Evolutionary conservation across 2,329 filamentous ascomycete species (phyloP).

Genomic region (Colletotrichum falcatum): DNA sequence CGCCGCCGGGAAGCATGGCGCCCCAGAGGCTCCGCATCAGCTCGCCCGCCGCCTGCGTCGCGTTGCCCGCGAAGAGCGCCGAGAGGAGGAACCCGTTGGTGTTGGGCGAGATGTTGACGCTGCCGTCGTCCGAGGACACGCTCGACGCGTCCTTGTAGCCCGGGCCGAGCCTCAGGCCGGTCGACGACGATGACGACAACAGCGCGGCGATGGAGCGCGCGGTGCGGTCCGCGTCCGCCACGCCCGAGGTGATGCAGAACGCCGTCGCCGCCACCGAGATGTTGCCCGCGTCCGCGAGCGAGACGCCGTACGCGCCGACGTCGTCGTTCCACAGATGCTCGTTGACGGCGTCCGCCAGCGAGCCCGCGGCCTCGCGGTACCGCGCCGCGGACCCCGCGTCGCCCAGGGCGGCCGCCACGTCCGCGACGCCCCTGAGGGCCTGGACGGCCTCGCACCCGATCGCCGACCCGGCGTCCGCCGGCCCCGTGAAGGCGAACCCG

Average conservation of each 20-base stretch:
- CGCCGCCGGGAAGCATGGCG: slow-evolving; percentile 53
- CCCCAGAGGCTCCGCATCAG: slow-evolving; percentile 55
- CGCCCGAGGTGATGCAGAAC: slow-evolving; percentile 43
- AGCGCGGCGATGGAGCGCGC: slow-evolving; percentile 35
- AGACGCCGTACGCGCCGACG: slow-evolving; percentile 37
- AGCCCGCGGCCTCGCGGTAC: slow-evolving; percentile 40
- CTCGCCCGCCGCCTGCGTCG: slow-evolving; percentile 44
- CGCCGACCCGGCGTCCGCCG: slow-evolving; percentile 35
- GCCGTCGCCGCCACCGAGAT: slow-evolving; percentile 40
- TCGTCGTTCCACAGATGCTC: slow-evolving; percentile 43
- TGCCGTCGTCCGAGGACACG: slow-evolving; percentile 44
- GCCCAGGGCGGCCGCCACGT: slow-evolving; percentile 34
- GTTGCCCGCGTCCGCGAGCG: slow-evolving; percentile 8
- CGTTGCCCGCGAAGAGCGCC: slow-evolving; percentile 49
- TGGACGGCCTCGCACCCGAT: slow-evolving; percentile 40
- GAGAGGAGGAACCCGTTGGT: slow-evolving; percentile 58
- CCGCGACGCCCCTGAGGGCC: slow-evolving; percentile 27
- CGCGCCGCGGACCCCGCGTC: slow-evolving; percentile 45
- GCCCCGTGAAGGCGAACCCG: slow-evolving; percentile 39
- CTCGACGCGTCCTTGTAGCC: slow-evolving; percentile 43
- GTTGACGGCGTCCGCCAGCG: slow-evolving; percentile 39
- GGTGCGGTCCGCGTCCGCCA: slow-evolving; percentile 29
- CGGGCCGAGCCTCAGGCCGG: slow-evolving; percentile 32
- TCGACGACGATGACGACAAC: too few species aligned
- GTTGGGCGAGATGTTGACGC: slow-evolving; percentile 58